These are phyloP conservation scores for Letharia lupina DNA, from an alignment of 495 filamentous ascomycete genomes.

Conservation along the genomic window DNA sequence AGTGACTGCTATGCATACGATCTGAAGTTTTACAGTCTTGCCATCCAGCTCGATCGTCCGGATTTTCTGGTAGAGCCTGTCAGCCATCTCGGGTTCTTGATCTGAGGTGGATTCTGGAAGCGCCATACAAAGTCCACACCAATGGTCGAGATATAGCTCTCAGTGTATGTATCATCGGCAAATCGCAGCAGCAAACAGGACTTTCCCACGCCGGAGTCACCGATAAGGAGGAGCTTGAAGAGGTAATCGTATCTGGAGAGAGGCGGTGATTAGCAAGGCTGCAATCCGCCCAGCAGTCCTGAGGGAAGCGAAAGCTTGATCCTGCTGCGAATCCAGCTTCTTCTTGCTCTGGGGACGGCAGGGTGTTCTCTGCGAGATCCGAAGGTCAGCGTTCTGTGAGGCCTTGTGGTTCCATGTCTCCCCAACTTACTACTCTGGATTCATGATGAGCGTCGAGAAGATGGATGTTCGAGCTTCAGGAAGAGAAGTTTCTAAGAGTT, in stretches of 20 bases:
- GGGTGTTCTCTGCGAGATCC: conserved; percentile 9
- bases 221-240: conserved; percentile 99
- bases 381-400: conserved; percentile 7
- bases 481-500: not conserved
- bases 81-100: conserved; percentile 17
- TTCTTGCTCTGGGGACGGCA: not conserved
- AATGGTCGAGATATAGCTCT: conserved; percentile 99
- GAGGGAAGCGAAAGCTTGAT: not conserved
- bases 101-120: conserved; percentile 5
- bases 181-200: conserved; percentile 96
- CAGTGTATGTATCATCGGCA: conserved; percentile 99
- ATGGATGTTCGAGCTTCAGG: not conserved
- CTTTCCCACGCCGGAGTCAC: conserved; percentile 99
- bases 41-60: conserved; percentile 97
- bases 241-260: conserved; percentile 93
- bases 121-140: conserved; percentile 94
- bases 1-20: conserved; percentile 52
- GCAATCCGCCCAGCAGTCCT: not conserved
- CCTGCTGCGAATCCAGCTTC: not conserved
- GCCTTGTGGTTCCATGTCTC: not conserved
- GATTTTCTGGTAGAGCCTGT: conserved; percentile 71
- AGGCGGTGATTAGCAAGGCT: conserved; percentile 13
- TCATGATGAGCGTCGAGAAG: conserved; percentile 54
- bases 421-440: conserved; percentile 87
- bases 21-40: conserved; percentile 99